A percentile compares a stretch with the other conserved stretches of the same genome.
phyloP scores from a whole-genome alignment of 2,329 filamentous ascomycete species.

The Beauveria pseudobassiana region DNA sequence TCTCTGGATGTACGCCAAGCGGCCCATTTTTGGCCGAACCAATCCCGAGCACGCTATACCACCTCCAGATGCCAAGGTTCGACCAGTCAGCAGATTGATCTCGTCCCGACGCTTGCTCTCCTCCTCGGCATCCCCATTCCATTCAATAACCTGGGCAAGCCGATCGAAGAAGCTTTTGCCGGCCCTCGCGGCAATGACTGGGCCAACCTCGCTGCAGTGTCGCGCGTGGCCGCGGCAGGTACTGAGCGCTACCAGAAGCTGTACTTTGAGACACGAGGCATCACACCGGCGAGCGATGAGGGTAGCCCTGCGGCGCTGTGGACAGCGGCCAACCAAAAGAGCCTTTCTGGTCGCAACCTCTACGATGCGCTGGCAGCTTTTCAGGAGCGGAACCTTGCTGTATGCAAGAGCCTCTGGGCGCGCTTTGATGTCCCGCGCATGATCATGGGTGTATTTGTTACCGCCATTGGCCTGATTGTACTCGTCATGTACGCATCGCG shows the following conservation, averaged over 20 bases:
- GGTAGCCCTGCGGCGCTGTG: constrained; percentile 34
- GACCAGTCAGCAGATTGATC: constrained; percentile 82
- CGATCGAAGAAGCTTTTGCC: constrained; percentile 89
- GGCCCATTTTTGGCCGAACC: constrained; percentile 72
- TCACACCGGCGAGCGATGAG: constrained; percentile 49
- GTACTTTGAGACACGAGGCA: constrained; percentile 67
- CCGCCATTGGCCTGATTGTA: constrained; percentile 58
- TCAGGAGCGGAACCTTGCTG: constrained; percentile 66
- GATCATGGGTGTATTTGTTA: constrained; percentile 67
- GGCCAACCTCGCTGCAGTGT: constrained; percentile 69
- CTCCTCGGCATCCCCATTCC: constrained; percentile 88
- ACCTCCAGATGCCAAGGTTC: constrained; percentile 65
- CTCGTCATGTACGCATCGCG: constrained; percentile 66
- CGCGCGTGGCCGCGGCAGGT: constrained; percentile 71
- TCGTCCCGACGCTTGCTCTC: constrained; percentile 85
- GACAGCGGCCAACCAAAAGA: constrained; percentile 38
- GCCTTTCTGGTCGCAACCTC: constrained; percentile 30
- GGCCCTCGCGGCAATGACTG: constrained; percentile 62
- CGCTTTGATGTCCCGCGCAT: constrained; percentile 85
- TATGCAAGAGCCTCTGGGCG: constrained; percentile 84
- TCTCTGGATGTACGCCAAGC: constrained; percentile 97
- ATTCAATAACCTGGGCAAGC: constrained; percentile 88
- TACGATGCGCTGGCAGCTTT: constrained; percentile 62
- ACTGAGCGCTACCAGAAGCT: constrained; percentile 83
- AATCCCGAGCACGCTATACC: constrained; percentile 50